phyloP scores from a whole-genome alignment of 768 basidiomycete species.

The Kwoniella pini region DNA sequence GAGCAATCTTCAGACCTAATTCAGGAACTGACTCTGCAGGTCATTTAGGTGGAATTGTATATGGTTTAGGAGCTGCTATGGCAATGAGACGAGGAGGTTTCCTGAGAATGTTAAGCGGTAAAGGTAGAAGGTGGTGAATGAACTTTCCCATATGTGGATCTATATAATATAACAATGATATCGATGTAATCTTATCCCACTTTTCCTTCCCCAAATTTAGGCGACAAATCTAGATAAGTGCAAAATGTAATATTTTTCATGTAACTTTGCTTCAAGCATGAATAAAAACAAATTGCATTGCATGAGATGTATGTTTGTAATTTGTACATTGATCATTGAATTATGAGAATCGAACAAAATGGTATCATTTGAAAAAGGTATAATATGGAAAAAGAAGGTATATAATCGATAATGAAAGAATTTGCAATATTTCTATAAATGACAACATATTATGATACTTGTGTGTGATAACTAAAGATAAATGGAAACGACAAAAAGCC shows the following conservation, averaged over 20 bases:
- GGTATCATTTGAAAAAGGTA: neutral
- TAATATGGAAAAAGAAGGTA: no score
- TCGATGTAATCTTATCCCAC: neutral
- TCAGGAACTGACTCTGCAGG: slow-evolving; percentile 49
- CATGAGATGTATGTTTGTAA: neutral
- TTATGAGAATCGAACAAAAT: neutral
- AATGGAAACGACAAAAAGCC: neutral
- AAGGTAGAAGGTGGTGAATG: slow-evolving; percentile 19
- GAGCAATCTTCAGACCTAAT: slow-evolving; percentile 27
- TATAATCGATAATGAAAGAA: no score
- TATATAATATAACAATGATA: no score
- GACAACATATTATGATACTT: no score
- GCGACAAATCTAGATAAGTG: neutral
- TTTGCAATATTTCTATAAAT: no score
- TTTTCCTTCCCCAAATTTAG: neutral
- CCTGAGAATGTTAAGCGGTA: slow-evolving; percentile 19
- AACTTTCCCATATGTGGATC: neutral
- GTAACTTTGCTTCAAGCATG: neutral
- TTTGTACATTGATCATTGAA: neutral
- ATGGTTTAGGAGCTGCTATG: slow-evolving; percentile 45
- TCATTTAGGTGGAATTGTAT: slow-evolving; percentile 50
- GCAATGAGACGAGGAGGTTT: slow-evolving; percentile 30
- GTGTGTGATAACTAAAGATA: neutral
- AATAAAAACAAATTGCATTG: neutral
- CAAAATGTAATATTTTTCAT: neutral